phyloP scores from a whole-genome alignment of 2,329 filamentous ascomycete species.

The Cryphonectria radicalis region DNA sequence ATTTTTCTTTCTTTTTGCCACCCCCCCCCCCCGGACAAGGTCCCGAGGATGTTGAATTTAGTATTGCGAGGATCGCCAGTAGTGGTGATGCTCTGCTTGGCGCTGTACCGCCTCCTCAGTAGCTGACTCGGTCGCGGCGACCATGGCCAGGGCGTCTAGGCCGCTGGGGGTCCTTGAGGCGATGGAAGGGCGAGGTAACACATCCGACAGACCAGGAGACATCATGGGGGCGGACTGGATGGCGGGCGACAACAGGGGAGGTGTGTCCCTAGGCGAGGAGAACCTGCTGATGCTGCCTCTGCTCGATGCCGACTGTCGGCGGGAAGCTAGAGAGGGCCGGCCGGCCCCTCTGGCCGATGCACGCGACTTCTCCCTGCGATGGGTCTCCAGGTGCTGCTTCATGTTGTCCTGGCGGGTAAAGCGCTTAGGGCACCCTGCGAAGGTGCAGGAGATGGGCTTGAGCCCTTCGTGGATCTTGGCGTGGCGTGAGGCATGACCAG shows the following conservation, averaged over 20 bases:
- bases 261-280: slow-evolving; percentile 36
- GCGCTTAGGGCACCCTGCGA: slow-evolving; percentile 64
- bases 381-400: slow-evolving; percentile 82
- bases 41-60: neutral
- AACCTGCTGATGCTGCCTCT: slow-evolving; percentile 34
- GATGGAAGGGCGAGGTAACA: slow-evolving; percentile 49
- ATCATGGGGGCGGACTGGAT: slow-evolving; percentile 49
- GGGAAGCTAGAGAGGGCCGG: slow-evolving; percentile 33
- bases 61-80: slow-evolving; percentile 31
- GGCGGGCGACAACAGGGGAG: slow-evolving; percentile 40
- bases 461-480: slow-evolving; percentile 84
- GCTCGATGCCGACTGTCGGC: slow-evolving; percentile 33
- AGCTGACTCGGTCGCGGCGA: slow-evolving; percentile 44
- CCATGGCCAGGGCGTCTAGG: slow-evolving; percentile 59
- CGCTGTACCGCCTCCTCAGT: slow-evolving; percentile 35
- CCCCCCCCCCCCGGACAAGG: neutral
- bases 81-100: slow-evolving; percentile 47
- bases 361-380: slow-evolving; percentile 66
- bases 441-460: slow-evolving; percentile 73
- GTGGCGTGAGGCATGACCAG: slow-evolving; percentile 82
- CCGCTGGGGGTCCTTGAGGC: slow-evolving; percentile 52
- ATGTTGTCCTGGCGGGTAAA: slow-evolving; percentile 86
- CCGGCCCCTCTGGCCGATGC: slow-evolving; percentile 39
- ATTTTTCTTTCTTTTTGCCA: neutral
- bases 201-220: slow-evolving; percentile 49